Evolutionary conservation across 768 basidiomycete genomes (phyloP), one percentile per base, ranked within the genome.

Genomic region (Pilatotrama ljubarskyi): DNA sequence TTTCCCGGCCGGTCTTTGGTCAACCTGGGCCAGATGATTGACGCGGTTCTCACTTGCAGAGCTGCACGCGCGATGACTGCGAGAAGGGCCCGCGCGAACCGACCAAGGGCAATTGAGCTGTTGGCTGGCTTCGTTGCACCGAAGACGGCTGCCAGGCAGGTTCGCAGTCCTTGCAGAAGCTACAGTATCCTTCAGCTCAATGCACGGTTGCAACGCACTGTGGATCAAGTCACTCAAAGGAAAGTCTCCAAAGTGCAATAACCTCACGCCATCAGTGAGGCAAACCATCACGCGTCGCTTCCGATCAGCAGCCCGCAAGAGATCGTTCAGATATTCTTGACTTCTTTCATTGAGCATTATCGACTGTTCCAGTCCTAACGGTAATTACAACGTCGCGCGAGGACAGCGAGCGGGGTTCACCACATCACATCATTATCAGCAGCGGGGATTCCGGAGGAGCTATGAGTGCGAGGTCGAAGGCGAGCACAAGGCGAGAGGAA

Each of bases 271-370:
- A 13, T 40, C 38, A 15, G 5, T 14, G 38, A 40, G 38, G 14
- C 38, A 40, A 32, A 32, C 29, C 29, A 32, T 10, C 29, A 32
- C 29, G 29, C 29, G 29, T 32, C 4, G 38, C 38, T n/a, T 40
- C 5, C 38, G n/a, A n/a, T 14, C 38, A 40, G 38, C 4, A n/a
- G 5, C 38, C 38, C 38, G 38, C 38, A 32, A 17, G 48, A n/a
- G 48, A 46, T 10, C 10, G 2, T 20, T 5, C 18, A 36, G 29
- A 32, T 32, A 44, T 59, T 52, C 51, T 51, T 51, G 59, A 55
- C 59, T 60, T 60, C 59, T 60, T 54, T 44, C 46, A 44, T 55
- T 37, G 40, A 13, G 20, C 53, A 54, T 60, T 55, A 60, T 53
- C 51, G 51, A 53, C 59, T 38, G 53, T 42, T 32, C 32, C 43